Evolutionary conservation across 2,329 filamentous ascomycete genomes (phyloP).

Genomic region (Chaetomium olivaceum): DNA sequence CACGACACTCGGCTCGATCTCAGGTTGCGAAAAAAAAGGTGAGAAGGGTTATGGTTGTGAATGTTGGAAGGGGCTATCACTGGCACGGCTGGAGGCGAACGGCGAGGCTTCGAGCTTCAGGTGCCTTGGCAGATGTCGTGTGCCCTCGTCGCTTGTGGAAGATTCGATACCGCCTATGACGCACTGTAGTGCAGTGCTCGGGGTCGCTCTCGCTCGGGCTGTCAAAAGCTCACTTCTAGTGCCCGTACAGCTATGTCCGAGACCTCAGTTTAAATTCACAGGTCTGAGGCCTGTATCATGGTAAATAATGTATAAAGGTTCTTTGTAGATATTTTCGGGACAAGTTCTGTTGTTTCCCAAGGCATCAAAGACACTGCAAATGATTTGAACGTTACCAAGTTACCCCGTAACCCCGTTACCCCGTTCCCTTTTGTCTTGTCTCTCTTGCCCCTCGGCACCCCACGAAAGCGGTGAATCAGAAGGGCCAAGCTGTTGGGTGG

Average conservation of each 20-base stretch:
- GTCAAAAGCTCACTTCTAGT: background rate
- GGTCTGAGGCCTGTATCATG: background rate
- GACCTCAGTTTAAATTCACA: background rate
- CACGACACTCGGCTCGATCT: background rate
- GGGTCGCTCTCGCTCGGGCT: background rate
- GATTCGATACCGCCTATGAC: constrained; percentile 33
- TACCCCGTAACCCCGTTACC: too few species aligned
- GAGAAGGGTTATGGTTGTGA: background rate
- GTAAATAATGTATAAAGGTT: background rate
- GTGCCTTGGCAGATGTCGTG: constrained; percentile 26
- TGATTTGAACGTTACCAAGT: background rate
- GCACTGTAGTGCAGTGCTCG: background rate
- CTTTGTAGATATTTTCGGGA: background rate
- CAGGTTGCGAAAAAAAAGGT: background rate
- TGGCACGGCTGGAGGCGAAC: constrained; percentile 8
- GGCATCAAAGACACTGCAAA: background rate
- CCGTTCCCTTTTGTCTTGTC: background rate
- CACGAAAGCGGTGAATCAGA: background rate
- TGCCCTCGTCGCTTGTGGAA: constrained; percentile 31
- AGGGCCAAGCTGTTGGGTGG: background rate
- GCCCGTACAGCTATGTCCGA: background rate
- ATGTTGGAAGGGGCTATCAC: constrained; percentile 21
- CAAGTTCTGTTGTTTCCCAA: background rate
- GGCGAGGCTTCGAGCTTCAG: constrained; percentile 14
- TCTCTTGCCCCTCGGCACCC: background rate